A percentile compares a stretch with the other conserved stretches of the same genome.
phyloP scores from a whole-genome alignment of 495 filamentous ascomycete genomes.

The Penicillium desertorum region DNA sequence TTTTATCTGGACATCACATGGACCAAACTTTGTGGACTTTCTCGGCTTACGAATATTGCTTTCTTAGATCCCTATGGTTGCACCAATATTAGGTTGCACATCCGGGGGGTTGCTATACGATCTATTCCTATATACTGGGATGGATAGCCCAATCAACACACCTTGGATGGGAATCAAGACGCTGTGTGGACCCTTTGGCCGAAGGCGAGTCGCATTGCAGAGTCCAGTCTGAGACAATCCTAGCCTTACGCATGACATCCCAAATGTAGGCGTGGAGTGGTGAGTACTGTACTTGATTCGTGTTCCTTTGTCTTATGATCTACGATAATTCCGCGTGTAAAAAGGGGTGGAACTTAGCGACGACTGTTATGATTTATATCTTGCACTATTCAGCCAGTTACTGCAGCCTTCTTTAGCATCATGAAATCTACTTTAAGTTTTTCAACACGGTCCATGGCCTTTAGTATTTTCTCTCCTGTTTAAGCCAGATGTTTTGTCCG shows the following conservation, averaged over 20 bases:
- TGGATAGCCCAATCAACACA: conserved; percentile 56
- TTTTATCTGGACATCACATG: not conserved
- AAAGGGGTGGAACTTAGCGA: not conserved
- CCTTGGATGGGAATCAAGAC: conserved; percentile 56
- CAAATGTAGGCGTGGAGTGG: not conserved
- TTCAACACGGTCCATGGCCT: not conserved
- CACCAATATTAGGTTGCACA: conserved; percentile 56
- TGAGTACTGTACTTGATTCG: not conserved
- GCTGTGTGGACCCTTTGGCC: conserved; percentile 27
- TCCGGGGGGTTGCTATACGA: conserved; percentile 65
- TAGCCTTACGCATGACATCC: not conserved
- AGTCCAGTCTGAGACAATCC: conserved; percentile 28
- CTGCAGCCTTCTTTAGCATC: not conserved
- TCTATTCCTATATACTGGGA: conserved; percentile 58
- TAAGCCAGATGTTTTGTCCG: not conserved
- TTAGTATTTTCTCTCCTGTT: not conserved
- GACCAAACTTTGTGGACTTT: not conserved
- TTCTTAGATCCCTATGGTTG: conserved; percentile 51
- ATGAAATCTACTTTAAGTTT: not conserved
- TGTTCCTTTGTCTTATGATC: not conserved
- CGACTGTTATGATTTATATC: not conserved
- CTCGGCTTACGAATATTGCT: not conserved
- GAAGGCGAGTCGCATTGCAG: conserved; percentile 15
- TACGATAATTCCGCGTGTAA: not conserved
- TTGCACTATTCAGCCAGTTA: not conserved